phyloP scores from a whole-genome alignment of 2,329 filamentous ascomycete genomes.

The Phialophora expanda region DNA sequence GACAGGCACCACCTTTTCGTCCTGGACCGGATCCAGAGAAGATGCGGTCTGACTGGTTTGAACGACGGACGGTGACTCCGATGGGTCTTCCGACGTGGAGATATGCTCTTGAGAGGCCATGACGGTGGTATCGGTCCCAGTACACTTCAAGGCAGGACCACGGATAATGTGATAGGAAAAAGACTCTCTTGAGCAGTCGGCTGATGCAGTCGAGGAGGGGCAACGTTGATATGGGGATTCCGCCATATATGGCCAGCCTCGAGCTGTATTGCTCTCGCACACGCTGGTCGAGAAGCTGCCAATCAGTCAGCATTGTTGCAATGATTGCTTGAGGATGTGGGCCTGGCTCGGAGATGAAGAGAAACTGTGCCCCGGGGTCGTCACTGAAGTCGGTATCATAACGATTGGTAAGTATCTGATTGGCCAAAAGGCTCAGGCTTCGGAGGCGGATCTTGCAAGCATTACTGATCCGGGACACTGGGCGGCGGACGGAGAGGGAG shows the following conservation, averaged over 20 bases:
- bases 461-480: constrained; percentile 1
- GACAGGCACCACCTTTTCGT: background rate
- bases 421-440: background rate
- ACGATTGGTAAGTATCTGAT: background rate
- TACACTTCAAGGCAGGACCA: background rate
- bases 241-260: background rate
- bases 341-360: no score
- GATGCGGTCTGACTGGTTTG: background rate
- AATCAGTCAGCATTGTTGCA: background rate
- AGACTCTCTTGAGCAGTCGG: background rate
- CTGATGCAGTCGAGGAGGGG: background rate
- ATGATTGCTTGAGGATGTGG: background rate
- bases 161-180: background rate
- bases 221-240: background rate
- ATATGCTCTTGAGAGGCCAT: background rate
- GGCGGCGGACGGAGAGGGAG: constrained; percentile 2
- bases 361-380: no score
- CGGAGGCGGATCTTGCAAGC: constrained; percentile 21
- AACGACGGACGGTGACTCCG: background rate
- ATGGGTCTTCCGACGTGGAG: background rate
- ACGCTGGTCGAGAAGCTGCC: background rate
- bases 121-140: background rate
- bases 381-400: background rate
- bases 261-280: background rate
- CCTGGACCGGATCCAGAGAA: background rate